Evolutionary conservation across 2,329 filamentous ascomycete genomes (phyloP).

Genomic region (Aspergillus floridensis): DNA sequence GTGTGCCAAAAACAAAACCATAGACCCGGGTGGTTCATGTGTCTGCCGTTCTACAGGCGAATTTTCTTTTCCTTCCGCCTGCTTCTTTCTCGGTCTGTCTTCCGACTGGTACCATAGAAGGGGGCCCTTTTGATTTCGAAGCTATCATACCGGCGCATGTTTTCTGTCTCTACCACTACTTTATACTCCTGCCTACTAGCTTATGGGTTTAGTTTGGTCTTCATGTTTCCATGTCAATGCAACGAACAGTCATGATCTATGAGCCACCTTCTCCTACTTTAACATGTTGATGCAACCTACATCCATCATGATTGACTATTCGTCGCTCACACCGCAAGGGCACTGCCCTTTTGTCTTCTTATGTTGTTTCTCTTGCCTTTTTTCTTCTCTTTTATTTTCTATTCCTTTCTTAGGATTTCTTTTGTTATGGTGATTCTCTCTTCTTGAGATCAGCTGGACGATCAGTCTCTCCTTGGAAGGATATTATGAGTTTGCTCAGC

Average conservation of each 20-base stretch:
- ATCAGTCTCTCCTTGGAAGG: neutral
- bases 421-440: neutral
- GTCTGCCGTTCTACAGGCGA: conserved; percentile 11
- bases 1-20: conserved; percentile 13
- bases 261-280: conserved; percentile 11
- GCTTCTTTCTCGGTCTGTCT: conserved; percentile 15
- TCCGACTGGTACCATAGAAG: conserved; percentile 20
- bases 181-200: conserved; percentile 20
- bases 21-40: conserved; percentile 22
- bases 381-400: neutral
- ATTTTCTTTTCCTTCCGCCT: neutral
- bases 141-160: conserved; percentile 26
- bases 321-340: neutral
- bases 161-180: conserved; percentile 13
- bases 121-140: conserved; percentile 20
- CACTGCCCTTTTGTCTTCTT: too few species aligned
- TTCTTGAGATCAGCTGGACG: neutral
- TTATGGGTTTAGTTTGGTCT: conserved; percentile 25
- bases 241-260: conserved; percentile 41
- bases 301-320: conserved; percentile 11
- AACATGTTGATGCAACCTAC: conserved; percentile 4
- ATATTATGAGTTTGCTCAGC: neutral
- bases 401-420: neutral
- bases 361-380: too few species aligned
- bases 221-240: conserved; percentile 39